Percentiles rank a stretch among this genome's conserved stretches.
Conservation (phyloP, 192 early-diverging fungal species). For the Coemansia sp. region DNA sequence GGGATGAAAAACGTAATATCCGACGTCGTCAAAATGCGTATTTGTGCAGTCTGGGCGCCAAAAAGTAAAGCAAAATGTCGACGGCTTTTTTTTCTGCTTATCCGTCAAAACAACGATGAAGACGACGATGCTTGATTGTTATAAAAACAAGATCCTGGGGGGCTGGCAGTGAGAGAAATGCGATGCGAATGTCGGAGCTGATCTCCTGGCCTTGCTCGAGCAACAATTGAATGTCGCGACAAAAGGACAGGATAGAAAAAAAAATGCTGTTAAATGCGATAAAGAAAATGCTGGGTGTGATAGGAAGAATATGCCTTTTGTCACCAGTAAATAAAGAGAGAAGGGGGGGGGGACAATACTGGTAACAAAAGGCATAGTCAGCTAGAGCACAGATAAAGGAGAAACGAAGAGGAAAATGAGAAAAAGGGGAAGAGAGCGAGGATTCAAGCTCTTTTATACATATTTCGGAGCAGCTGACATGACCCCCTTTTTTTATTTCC, state of each 20-base stretch:
- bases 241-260: not conserved
- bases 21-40: constrained; percentile 2
- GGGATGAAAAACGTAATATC: not conserved
- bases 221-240: not conserved
- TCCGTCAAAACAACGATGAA: not conserved
- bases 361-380: not conserved
- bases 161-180: not conserved
- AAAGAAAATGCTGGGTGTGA: not conserved
- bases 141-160: not conserved
- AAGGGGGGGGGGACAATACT: not conserved
- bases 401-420: not conserved
- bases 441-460: not conserved
- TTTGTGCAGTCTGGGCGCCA: constrained; percentile 5
- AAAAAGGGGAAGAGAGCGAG: not conserved
- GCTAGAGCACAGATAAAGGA: not conserved
- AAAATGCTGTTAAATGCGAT: constrained; percentile 1
- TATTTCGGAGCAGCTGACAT: not conserved
- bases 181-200: not conserved
- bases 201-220: not conserved
- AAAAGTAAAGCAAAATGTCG: not conserved
- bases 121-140: not conserved
- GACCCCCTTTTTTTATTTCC: too few species aligned
- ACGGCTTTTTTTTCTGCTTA: not conserved
- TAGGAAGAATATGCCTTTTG: not conserved
- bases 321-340: not conserved